A percentile compares a stretch with the other conserved stretches of the same genome.
phyloP scores from a whole-genome alignment of 176 grass and related monocot genomes.

The Carex pumila region DNA sequence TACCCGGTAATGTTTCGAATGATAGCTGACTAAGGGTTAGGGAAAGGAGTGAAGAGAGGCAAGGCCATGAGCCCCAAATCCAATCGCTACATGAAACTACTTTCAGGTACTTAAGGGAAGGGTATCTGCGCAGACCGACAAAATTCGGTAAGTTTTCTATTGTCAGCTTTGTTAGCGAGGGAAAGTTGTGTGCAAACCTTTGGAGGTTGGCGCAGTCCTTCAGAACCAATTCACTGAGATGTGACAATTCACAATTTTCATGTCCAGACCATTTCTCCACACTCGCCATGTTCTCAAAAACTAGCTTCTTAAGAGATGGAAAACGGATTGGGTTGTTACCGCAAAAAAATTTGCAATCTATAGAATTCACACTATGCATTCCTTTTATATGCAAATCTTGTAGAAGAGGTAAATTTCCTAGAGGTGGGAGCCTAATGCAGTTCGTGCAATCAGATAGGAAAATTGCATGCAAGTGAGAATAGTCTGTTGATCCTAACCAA shows the following conservation, averaged over 20 bases:
- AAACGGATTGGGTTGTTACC: neutral
- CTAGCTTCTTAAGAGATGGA: constrained; percentile 25
- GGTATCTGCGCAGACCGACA: neutral
- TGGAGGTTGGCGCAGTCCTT: constrained; percentile 29
- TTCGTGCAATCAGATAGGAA: neutral
- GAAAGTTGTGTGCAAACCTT: constrained; percentile 27
- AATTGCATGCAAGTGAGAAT: neutral
- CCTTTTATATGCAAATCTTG: constrained; percentile 24
- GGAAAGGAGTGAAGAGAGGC: constrained; percentile 19
- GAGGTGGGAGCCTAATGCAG: neutral
- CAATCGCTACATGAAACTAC: constrained; percentile 16
- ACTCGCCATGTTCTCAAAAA: constrained; percentile 25
- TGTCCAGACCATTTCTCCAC: constrained; percentile 17
- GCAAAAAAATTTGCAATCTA: constrained; percentile 9
- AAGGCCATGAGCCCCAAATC: constrained; percentile 25
- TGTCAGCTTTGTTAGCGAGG: constrained; percentile 20
- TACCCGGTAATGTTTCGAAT: neutral
- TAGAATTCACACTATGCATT: neutral
- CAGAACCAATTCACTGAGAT: constrained; percentile 29
- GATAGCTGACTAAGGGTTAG: constrained; percentile 23
- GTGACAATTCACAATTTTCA: neutral
- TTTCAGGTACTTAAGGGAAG: constrained; percentile 21
- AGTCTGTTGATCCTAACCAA: constrained; percentile 19
- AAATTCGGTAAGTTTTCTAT: constrained; percentile 16
- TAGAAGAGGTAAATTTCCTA: constrained; percentile 23